Base-by-base conservation (phyloP, 257 asterid species). In the Jacaranda copaia region DNA sequence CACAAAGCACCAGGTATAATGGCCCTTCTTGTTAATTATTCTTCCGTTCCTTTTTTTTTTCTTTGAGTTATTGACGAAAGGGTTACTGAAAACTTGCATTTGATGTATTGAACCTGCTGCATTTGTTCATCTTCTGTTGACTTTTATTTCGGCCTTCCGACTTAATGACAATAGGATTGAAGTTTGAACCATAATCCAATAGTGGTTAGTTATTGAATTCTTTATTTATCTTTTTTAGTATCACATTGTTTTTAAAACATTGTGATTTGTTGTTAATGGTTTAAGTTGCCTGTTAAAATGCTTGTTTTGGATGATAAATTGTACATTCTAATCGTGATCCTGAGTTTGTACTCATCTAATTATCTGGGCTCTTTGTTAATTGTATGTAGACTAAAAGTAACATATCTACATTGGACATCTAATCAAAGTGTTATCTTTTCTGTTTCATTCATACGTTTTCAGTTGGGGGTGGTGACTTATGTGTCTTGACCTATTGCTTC, bases 1-100 rank as follows among this genome's bases (percentile, higher is more conserved):
- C 68, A 74, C 85, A 75, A 82, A 82, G 68, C 83, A 82, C 61
- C 86, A 82, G 86, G 86, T 82, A 74, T 62, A 4, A 0, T 73
- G 2, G 18, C 65, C 0, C 1, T 49, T 18, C 57, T 0, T 12
- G 0, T 32, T 6, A 2, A 1, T 8, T 12, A 13, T 49, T 0
- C 4, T 59, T 25, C n/a, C 20, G n/a, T 53, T 52, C 19, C 36
- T 5, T 5, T 5, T 16, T 6, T 11, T 6, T 16, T n/a, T 62
- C 8, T 16, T 36, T 32, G 46, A 7, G 5, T 48, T 25, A 18
- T 8, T 16, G 32, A 5, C 12, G 0, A 6, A 53, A 42, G 15
- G 3, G 11, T 40, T 48, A 5, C 48, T 48, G 38, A 32, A 16
- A 16, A 32, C 6, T 16, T 46, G 78, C 51, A 53, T 53, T 15